A percentile compares a stretch with the other conserved stretches of the same genome.
phyloP scores from a whole-genome alignment of 768 basidiomycete species.

The Pulveroboletus ravenelii region DNA sequence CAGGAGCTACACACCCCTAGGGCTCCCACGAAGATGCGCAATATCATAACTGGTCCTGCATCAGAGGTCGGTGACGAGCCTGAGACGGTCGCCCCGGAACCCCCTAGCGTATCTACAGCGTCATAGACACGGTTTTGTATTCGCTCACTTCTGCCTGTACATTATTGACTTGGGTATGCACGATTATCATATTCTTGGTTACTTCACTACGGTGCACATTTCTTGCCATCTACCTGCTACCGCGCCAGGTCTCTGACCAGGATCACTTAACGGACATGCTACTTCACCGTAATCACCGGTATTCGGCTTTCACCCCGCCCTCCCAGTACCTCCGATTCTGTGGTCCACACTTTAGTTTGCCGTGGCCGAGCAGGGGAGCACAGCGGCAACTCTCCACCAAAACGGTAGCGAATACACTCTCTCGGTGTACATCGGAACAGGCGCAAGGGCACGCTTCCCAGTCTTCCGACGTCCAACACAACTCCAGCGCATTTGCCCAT shows the following conservation, averaged over 20 bases:
- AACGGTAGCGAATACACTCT: neutral
- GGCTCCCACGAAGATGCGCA: slow-evolving; percentile 65
- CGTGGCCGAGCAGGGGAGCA: neutral
- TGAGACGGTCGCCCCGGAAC: slow-evolving; percentile 31
- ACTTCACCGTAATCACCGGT: neutral
- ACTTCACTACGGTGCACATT: neutral
- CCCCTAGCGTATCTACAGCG: slow-evolving; percentile 11
- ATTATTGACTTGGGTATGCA: slow-evolving; percentile 10
- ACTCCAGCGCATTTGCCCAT: neutral
- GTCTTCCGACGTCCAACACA: neutral
- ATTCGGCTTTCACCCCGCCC: neutral
- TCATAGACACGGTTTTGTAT: slow-evolving; percentile 15
- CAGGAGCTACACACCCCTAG: slow-evolving; percentile 43
- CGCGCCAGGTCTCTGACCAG: no score
- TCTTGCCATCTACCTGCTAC: no score
- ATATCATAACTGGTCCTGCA: slow-evolving; percentile 47
- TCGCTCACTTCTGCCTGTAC: slow-evolving; percentile 5
- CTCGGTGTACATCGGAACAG: neutral
- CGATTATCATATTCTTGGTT: slow-evolving; percentile 11
- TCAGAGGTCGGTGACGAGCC: slow-evolving; percentile 49
- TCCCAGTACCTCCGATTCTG: neutral
- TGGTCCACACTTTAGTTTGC: neutral
- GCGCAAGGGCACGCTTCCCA: neutral
- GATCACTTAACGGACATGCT: neutral
- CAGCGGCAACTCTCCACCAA: neutral